Conservation (phyloP, 768 basidiomycete species). For the Galerina marginata region DNA sequence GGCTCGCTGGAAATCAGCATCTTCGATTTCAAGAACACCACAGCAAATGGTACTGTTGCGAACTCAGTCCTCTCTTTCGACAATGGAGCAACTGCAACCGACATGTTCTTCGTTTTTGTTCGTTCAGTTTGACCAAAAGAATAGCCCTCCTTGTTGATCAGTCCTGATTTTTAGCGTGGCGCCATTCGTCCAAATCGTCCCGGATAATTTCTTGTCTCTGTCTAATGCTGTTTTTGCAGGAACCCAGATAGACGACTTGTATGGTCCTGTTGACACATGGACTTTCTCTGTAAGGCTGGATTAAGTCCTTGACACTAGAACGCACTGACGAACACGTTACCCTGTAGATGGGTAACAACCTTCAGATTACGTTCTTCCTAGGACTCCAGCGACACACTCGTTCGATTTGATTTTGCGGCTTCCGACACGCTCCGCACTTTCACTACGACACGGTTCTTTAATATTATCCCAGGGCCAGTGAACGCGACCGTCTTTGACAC, state of each 20-base stretch:
- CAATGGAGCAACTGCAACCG: slow-evolving; percentile 23
- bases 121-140: slow-evolving; percentile 1
- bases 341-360: slow-evolving; percentile 13
- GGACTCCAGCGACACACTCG: slow-evolving; percentile 29
- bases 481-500: slow-evolving; percentile 31
- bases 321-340: neutral
- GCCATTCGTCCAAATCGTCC: slow-evolving; percentile 31
- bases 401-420: slow-evolving; percentile 33
- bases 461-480: slow-evolving; percentile 31
- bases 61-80: slow-evolving; percentile 27
- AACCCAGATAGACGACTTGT: slow-evolving; percentile 29
- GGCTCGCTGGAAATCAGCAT: slow-evolving; percentile 28
- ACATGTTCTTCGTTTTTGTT: slow-evolving; percentile 33
- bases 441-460: slow-evolving; percentile 36
- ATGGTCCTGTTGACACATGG: slow-evolving; percentile 28
- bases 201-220: slow-evolving; percentile 27
- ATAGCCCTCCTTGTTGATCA: neutral
- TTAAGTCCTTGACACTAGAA: neutral
- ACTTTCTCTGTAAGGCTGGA: slow-evolving; percentile 16
- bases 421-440: slow-evolving; percentile 32
- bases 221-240: slow-evolving; percentile 32
- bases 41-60: slow-evolving; percentile 31
- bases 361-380: slow-evolving; percentile 28
- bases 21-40: slow-evolving; percentile 33
- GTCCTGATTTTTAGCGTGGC: slow-evolving; percentile 14